Conservation (phyloP, 2,329 filamentous ascomycete species). For the Aspergillus carbonarius region DNA sequence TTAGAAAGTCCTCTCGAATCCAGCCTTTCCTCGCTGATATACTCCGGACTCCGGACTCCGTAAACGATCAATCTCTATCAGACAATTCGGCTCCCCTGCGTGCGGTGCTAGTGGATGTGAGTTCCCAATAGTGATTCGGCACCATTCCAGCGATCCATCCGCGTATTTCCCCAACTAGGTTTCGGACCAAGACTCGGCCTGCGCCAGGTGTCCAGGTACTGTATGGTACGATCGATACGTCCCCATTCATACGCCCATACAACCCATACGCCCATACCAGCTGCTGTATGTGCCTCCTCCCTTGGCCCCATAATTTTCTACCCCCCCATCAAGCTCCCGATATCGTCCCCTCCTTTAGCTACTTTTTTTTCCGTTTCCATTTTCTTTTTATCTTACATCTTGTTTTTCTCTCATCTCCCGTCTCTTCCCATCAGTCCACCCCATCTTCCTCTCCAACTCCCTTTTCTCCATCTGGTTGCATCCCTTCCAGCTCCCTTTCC, state of each 20-base stretch:
- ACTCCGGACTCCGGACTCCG: constrained; percentile 11
- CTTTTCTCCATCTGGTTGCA: constrained; percentile 15
- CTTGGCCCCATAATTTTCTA: constrained; percentile 9
- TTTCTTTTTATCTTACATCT: constrained; percentile 14
- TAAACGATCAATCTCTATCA: neutral
- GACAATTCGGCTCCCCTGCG: neutral
- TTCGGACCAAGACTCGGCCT: constrained; percentile 3
- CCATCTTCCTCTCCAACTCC: constrained; percentile 14
- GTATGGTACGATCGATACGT: constrained; percentile 8
- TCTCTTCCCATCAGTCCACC: constrained; percentile 16
- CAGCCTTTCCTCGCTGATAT: neutral
- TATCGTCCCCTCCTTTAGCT: constrained; percentile 14
- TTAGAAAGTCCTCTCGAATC: neutral
- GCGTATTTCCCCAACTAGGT: constrained; percentile 8
- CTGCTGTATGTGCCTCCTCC: constrained; percentile 9
- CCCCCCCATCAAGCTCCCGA: constrained; percentile 17
- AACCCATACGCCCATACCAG: neutral
- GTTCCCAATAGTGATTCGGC: neutral
- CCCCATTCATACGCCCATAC: constrained; percentile 10
- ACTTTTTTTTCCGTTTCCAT: constrained; percentile 11
- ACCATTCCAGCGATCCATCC: neutral
- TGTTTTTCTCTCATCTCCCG: constrained; percentile 12
- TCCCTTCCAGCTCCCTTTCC: constrained; percentile 26
- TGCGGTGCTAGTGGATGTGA: neutral
- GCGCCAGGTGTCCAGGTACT: constrained; percentile 3